Evolutionary conservation across 2,329 filamentous ascomycete genomes (phyloP).

Genomic region (Aspergillus arachidicola): DNA sequence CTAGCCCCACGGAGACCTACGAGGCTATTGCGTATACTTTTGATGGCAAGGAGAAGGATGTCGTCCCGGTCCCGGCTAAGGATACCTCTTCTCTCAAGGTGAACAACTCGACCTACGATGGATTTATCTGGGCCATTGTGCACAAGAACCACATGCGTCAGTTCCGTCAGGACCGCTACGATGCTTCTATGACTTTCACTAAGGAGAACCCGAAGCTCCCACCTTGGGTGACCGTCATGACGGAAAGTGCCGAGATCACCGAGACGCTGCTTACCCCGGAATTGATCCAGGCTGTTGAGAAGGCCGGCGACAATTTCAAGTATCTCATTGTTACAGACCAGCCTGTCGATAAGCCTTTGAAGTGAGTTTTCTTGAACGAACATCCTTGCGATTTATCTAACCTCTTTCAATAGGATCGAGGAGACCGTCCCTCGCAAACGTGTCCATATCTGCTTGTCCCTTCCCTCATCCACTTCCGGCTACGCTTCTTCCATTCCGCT

Average conservation of each 20-base stretch:
- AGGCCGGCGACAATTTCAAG: constrained; percentile 79
- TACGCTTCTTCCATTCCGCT: constrained; percentile 71
- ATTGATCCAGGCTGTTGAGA: constrained; percentile 74
- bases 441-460: constrained; percentile 72
- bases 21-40: constrained; percentile 84
- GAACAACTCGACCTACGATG: constrained; percentile 70
- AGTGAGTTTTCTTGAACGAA: constrained; percentile 58
- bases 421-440: constrained; percentile 86
- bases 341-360: constrained; percentile 81
- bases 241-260: constrained; percentile 92
- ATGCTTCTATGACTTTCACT: constrained; percentile 87
- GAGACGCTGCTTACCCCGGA: constrained; percentile 86
- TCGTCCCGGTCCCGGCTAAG: constrained; percentile 67
- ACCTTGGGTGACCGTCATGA: constrained; percentile 90
- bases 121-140: constrained; percentile 92
- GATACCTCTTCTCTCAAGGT: constrained; percentile 59
- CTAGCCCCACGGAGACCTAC: constrained; percentile 68
- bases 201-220: constrained; percentile 92
- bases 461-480: constrained; percentile 63
- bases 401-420: constrained; percentile 63
- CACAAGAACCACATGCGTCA: constrained; percentile 93
- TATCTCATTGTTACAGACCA: constrained; percentile 89
- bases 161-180: constrained; percentile 89
- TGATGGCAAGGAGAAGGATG: constrained; percentile 83
- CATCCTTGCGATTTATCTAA: neutral